A percentile compares a stretch with the other conserved stretches of the same genome.
Conservation (phyloP, 108 stramenopile species). For the Fragilaria radians region DNA sequence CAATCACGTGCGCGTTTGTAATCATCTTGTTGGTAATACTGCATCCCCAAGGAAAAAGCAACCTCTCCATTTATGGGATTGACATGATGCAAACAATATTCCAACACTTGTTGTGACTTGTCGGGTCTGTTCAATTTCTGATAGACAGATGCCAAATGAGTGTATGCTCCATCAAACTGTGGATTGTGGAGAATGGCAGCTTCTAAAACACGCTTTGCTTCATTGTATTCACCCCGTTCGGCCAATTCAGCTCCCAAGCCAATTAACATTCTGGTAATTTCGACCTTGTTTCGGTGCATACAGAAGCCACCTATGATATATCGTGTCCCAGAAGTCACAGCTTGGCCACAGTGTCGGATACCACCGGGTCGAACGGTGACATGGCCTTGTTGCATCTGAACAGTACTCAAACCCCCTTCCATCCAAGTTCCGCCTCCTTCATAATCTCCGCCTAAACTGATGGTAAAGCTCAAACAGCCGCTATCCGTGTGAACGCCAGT, state of each 20-base stretch:
- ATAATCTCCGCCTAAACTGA: conserved; percentile 27
- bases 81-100: conserved; percentile 31
- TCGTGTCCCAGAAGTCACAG: conserved; percentile 30
- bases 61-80: conserved; percentile 32
- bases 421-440: conserved; percentile 58
- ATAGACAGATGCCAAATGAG: conserved; percentile 15
- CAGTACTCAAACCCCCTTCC: conserved; percentile 20
- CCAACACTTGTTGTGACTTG: conserved; percentile 34
- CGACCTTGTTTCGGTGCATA: conserved; percentile 35
- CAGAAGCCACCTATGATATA: conserved; percentile 58
- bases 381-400: conserved; percentile 41
- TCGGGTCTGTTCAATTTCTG: conserved; percentile 10
- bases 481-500: conserved; percentile 54
- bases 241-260: conserved; percentile 3
- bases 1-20: conserved; percentile 26
- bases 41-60: conserved; percentile 29
- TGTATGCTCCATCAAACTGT: conserved; percentile 33
- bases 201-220: conserved; percentile 24
- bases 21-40: conserved; percentile 14
- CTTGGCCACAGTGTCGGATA: conserved; percentile 44
- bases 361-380: conserved; percentile 51
- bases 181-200: conserved; percentile 45
- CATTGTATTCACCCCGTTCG: conserved; percentile 7
- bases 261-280: conserved; percentile 36
- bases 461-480: conserved; percentile 47